Base-by-base conservation (phyloP, 441 rosid species). In the Arabidopsis lyrata region DNA sequence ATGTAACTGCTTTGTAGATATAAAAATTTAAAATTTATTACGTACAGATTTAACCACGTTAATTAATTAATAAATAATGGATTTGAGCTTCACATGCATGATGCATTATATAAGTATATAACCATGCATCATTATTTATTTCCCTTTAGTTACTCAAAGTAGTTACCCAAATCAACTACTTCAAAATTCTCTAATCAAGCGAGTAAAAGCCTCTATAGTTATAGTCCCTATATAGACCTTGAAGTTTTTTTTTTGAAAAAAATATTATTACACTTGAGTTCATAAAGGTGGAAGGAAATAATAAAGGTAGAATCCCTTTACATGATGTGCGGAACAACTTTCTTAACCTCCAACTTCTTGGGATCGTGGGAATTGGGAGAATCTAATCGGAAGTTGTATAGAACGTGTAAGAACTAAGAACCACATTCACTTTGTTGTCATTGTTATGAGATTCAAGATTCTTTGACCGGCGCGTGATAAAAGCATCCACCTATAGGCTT, bases 371-470 rank as follows among this genome's bases (percentile, higher is more conserved):
- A 54, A 32, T 60, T 61, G 57, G 36, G 29, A 58, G 65, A 54
- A 75, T 76, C 41, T 69, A 44, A 63, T 68, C n/a, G 32, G 72
- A 76, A 70, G 66, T 70, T 56, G 69, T 35, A 32, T 53, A 54
- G 70, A 75, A 75, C 65, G 47, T 76, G 75, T 45, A 63, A 69
- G 39, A 63, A 50, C 10, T 68, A 47, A 56, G 79, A 76, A 76
- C 60, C 70, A 45, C 24, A 70, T 69, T 64, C 60, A 38, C 50
- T 38, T 57, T 70, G 67, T 49, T 65, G 72, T 49, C 72, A 29
- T 20, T 48, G 47, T 70, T 61, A 62, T 24, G 20, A 39, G 72
- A 66, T 66, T 48, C 55, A 62, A 75, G 56, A 52, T 68, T 52
- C 69, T 52, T 61, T 68, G 63, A 68, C 68, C 36, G 39, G 73